A percentile compares a stretch with the other conserved stretches of the same genome.
These are phyloP conservation scores for Golubevia sp. DNA, from an alignment of 1,284 basidiomycete genomes.

Conservation along the genomic window DNA sequence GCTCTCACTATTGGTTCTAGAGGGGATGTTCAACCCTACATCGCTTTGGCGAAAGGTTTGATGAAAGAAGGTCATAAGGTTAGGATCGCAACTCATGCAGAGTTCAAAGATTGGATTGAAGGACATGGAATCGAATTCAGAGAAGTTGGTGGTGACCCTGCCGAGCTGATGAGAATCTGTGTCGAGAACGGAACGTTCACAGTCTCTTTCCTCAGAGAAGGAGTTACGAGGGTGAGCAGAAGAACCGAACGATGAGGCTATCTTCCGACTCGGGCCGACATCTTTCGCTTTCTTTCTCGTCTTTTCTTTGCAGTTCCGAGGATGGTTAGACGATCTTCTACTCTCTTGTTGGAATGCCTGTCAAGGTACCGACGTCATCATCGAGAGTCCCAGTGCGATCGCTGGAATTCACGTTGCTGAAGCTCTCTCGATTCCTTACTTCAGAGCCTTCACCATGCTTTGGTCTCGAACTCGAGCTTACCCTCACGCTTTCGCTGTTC, in stretches of 20 bases:
- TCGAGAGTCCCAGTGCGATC: conserved; percentile 96
- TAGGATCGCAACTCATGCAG: conserved; percentile 87
- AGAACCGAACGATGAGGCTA: not conserved
- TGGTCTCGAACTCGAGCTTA: conserved; percentile 79
- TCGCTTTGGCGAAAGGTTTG: conserved; percentile 87
- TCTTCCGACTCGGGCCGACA: no score
- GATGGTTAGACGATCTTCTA: conserved; percentile 93
- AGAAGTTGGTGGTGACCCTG: conserved; percentile 92
- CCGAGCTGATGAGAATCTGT: conserved; percentile 71
- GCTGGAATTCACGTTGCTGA: conserved; percentile 98
- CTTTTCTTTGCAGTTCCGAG: conserved; percentile 74
- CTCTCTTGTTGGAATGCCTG: conserved; percentile 94
- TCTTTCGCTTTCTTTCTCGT: not conserved
- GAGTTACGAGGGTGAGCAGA: conserved; percentile 74
- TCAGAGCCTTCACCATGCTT: conserved; percentile 83
- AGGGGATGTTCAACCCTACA: conserved; percentile 79
- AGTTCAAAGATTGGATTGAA: conserved; percentile 94
- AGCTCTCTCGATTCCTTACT: conserved; percentile 88
- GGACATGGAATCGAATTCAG: conserved; percentile 86
- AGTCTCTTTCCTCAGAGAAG: conserved; percentile 88
- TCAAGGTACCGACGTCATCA: conserved; percentile 86
- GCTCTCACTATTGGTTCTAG: conserved; percentile 93
- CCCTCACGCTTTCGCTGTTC: conserved; percentile 96
- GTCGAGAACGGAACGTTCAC: conserved; percentile 79
- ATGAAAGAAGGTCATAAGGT: conserved; percentile 84